Evolutionary conservation across 2,329 filamentous ascomycete genomes (phyloP), one percentile per base, ranked within the genome.

Genomic region (Aspergillus neoniger): DNA sequence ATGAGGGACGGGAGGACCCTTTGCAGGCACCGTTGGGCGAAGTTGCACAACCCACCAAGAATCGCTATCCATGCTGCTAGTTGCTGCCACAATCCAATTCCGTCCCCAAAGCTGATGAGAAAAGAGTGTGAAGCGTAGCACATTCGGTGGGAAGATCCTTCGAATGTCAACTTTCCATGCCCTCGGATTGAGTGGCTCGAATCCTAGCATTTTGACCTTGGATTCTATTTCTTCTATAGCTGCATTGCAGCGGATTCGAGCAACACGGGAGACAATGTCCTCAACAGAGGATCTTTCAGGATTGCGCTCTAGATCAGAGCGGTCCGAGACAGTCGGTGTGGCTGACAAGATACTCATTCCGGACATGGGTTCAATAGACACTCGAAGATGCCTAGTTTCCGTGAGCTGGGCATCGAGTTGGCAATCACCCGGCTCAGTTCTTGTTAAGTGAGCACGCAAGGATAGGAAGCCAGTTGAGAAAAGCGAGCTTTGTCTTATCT

Each of bases 331-430:
- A 59, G 80, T 81, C 2, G 85, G 85, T 54, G 84, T 84, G 14
- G 92, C 90, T 59, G 86, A 85, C 39, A 96, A 76, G 9, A 87
- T 85, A 63, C 92, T 89, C 10, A 83, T 78, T n/a, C 95, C 95
- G 0, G 90, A 92, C 25, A 91, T 86, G 0, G 90, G 87, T 66
- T 96, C 91, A 50, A 97, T 82, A 17, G 85, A 82, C 28, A 96
- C 75, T 5, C 81, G 84, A 36, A 90, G 77, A 39, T 81, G 79
- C 58, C 86, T 82, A 25, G 83, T 80, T n/a, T 82, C 80, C 4
- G 90, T 89, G 28, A 96, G 80, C 65, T 91, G 88, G 67, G 94
- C 83, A 32, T 81, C 82, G 56, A 98, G 80, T 32, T 77, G 81
- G 49, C 90, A 93, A 39, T 89, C 83, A 12, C 84, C 83, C 1